Evolutionary conservation across 257 asterid genomes (phyloP), one percentile per base, ranked within the genome.

Genomic region (Cruciata laevipes): DNA sequence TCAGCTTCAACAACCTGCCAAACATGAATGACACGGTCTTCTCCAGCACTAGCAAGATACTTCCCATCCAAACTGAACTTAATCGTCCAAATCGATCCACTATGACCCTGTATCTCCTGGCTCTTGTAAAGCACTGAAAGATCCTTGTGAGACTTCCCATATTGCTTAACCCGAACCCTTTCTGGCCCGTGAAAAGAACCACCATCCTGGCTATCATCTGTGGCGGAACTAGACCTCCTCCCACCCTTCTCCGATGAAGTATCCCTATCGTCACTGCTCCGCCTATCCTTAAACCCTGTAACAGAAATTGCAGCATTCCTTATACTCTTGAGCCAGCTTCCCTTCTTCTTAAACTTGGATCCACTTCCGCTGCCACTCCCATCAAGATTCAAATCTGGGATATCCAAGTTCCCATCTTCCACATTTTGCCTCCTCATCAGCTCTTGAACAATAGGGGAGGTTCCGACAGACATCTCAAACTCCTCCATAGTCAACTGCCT

Each of bases 21-120:
- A 58, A 94, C 95, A 75, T 88, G 96, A 79, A 94, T 90, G 77
- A 88, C 82, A 74, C 96, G 82, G 82, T 94, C 99, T 83, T 90
- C 99, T 63, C 99, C 99, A 63, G 99, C 99, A 85, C 96, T 90
- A 8, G 99, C 99, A 66, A 94, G 87, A 86, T 88, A 88, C 77
- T 87, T 85, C 68, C 99, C 99, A 49, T 94, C 99, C 89, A 90
- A 82, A 82, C 97, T 94, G 60, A 94, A 94, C 79, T 84, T 87
- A 67, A 94, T 86, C n/a, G 93, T 86, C 99, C 99, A 94, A 70
- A 94, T 88, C 3, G 97, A 89, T 17, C 99, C 99, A 60, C 78
- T 87, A 73, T 94, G 97, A 37, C 96, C 99, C 78, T 78, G 89
- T 49, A 94, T 87, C 81, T 94, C 99, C 75, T 94, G 99, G 76